Percentiles rank a stretch among this genome's conserved stretches.
Evolutionary conservation across 2,329 filamentous ascomycete species (phyloP).

Genomic region (Aspergillus intermedius): DNA sequence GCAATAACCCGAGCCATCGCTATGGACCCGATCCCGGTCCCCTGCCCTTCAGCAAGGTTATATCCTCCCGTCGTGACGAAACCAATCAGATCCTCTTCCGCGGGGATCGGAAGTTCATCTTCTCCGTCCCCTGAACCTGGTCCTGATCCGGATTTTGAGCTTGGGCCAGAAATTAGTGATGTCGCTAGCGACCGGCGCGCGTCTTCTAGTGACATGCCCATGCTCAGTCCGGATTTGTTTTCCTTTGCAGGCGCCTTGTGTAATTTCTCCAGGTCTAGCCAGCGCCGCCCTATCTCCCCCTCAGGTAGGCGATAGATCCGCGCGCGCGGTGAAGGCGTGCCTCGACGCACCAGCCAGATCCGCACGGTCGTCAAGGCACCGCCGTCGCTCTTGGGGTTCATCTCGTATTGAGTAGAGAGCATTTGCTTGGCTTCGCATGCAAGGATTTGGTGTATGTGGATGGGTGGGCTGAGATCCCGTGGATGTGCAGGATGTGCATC

Average conservation of each 20-base stretch:
- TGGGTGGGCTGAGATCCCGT: too few relatives aligned
- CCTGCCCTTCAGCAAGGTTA: constrained; percentile 68
- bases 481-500: too few relatives aligned
- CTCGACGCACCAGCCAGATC: constrained; percentile 62
- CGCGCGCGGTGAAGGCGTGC: constrained; percentile 64
- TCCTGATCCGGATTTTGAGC: too few relatives aligned
- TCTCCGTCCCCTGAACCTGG: constrained; percentile 8
- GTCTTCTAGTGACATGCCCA: constrained; percentile 10
- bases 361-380: constrained; percentile 53
- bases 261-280: constrained; percentile 5
- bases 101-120: constrained; percentile 55
- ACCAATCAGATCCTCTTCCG: constrained; percentile 69
- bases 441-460: too few relatives aligned
- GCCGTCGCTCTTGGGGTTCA: constrained; percentile 8
- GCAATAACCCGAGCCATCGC: constrained; percentile 51
- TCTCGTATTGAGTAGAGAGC: too few relatives aligned
- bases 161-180: constrained; percentile 32
- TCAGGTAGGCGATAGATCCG: constrained; percentile 80
- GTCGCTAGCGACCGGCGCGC: constrained; percentile 23
- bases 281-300: constrained; percentile 17
- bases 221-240: not conserved
- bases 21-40: constrained; percentile 68
- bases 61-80: constrained; percentile 86
- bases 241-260: not conserved
- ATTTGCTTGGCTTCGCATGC: too few relatives aligned